Evolutionary conservation across 139 green algal species (phyloP).

Genomic region (Mychonastes homosphaera): DNA sequence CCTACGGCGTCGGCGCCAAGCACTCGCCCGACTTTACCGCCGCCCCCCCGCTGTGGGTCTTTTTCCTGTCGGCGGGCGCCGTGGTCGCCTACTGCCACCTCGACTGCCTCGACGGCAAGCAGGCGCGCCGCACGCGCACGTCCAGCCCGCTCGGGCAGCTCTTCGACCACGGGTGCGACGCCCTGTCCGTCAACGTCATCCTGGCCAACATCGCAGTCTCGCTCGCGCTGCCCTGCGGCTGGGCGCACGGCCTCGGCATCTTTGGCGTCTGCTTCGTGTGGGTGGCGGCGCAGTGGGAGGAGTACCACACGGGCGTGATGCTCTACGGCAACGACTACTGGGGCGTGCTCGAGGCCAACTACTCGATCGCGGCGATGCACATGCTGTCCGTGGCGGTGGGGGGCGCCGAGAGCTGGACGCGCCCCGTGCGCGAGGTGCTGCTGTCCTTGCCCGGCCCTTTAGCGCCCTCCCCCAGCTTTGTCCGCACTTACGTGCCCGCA

Average conservation of each 20-base stretch:
- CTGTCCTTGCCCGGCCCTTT: background rate
- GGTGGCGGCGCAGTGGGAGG: constrained; percentile 80
- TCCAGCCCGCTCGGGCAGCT: constrained; percentile 88
- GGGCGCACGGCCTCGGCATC: constrained; percentile 16
- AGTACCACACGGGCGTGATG: constrained; percentile 83
- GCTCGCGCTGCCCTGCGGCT: constrained; percentile 19
- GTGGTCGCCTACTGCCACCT: constrained; percentile 70
- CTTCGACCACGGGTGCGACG: constrained; percentile 94
- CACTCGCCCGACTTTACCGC: constrained; percentile 51
- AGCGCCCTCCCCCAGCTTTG: background rate
- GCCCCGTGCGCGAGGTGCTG: background rate
- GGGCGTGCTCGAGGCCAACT: constrained; percentile 78
- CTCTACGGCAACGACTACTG: constrained; percentile 71
- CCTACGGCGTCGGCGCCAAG: constrained; percentile 40
- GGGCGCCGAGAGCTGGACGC: constrained; percentile 8
- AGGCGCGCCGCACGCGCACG: constrained; percentile 77
- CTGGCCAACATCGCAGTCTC: constrained; percentile 40
- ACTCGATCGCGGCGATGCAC: constrained; percentile 56
- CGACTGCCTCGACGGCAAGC: constrained; percentile 91
- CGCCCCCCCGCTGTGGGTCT: constrained; percentile 50
- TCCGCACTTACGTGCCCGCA: background rate
- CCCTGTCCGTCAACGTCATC: constrained; percentile 67
- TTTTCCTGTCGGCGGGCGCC: constrained; percentile 31
- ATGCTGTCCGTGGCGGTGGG: constrained; percentile 32
- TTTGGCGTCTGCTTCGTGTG: constrained; percentile 44